Evolutionary conservation across 208 protist genomes (phyloP).

Genomic region (Herpetomonas samuelpessoai): DNA sequence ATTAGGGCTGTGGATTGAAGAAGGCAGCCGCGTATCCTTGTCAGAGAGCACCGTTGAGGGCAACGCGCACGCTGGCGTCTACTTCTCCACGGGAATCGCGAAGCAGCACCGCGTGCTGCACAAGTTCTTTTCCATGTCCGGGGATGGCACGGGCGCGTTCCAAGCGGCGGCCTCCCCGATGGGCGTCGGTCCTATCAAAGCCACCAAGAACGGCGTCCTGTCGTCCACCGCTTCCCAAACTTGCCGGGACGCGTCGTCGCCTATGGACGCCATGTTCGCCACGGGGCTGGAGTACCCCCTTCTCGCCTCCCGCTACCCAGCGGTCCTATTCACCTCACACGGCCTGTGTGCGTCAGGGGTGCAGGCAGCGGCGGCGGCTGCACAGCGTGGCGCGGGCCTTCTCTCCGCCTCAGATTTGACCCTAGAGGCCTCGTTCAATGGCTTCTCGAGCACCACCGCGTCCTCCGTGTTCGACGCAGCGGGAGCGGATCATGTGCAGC

Average conservation of each 20-base stretch:
- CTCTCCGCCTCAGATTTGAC: not conserved
- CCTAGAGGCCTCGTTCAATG: not conserved
- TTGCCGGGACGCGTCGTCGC: not conserved
- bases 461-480: constrained; percentile 11
- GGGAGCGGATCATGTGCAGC: too few relatives aligned
- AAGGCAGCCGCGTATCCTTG: constrained; percentile 56
- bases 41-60: constrained; percentile 40
- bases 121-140: constrained; percentile 17
- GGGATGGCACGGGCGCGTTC: constrained; percentile 7
- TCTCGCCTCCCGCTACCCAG: constrained; percentile 28
- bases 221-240: not conserved
- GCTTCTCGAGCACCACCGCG: constrained; percentile 4
- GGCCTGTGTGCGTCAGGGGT: constrained; percentile 32
- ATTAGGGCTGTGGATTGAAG: constrained; percentile 73
- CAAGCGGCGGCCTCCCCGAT: not conserved
- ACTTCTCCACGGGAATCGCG: constrained; percentile 40
- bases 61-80: constrained; percentile 62
- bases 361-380: constrained; percentile 26
- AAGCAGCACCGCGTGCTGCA: constrained; percentile 50
- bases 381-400: constrained; percentile 9
- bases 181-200: not conserved
- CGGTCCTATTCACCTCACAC: constrained; percentile 35
- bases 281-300: constrained; percentile 21
- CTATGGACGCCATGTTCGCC: constrained; percentile 21
- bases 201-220: constrained; percentile 1